Evolutionary conservation across 768 basidiomycete genomes (phyloP).

Genomic region (Amanita rubescens): DNA sequence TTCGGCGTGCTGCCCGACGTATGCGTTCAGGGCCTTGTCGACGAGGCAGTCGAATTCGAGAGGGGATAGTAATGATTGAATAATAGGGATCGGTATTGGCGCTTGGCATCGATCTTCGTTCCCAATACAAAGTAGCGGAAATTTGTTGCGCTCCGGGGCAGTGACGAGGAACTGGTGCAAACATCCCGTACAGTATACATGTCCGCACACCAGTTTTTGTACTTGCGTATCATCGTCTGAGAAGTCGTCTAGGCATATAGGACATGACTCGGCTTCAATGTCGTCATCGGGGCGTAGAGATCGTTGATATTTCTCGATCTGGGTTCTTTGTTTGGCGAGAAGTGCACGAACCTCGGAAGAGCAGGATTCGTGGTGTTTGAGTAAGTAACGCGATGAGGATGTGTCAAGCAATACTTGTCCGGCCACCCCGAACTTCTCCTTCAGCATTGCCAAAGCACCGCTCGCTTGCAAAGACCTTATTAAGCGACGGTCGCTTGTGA

Average conservation of each 20-base stretch:
- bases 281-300: background rate
- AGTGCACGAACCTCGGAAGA: background rate
- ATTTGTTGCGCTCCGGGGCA: conserved; percentile 4
- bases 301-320: background rate
- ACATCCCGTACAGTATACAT: conserved; percentile 1
- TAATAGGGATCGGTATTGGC: background rate
- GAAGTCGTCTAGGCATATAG: conserved; percentile 4
- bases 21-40: background rate
- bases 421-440: background rate
- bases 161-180: conserved; percentile 1
- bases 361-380: background rate
- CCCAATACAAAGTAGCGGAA: background rate
- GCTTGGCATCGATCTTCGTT: conserved; percentile 4
- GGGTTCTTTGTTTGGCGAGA: background rate
- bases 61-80: background rate
- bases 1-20: background rate
- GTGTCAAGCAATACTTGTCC: conserved; percentile 2
- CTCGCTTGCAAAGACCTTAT: conserved; percentile 2
- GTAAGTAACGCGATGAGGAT: background rate
- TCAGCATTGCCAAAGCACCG: background rate
- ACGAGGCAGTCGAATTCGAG: background rate
- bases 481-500: background rate
- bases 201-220: background rate
- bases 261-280: background rate
- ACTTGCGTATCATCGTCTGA: background rate